A percentile compares a stretch with the other conserved stretches of the same genome.
phyloP scores from a whole-genome alignment of 805 yeast species.

The Metschnikowia continentalis region DNA sequence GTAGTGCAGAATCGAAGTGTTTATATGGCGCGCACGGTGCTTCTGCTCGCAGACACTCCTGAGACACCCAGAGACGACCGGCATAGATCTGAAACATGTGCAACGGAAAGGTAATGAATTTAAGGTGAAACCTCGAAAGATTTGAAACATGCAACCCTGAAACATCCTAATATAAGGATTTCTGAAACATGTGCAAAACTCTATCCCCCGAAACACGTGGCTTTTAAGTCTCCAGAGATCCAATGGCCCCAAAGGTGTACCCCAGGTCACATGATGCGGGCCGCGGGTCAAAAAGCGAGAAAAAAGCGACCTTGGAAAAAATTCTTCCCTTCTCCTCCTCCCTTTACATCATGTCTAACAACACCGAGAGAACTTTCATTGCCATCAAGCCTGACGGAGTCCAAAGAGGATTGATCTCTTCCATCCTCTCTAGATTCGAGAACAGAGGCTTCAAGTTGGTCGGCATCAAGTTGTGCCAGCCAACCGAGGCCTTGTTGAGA shows the following conservation, averaged over 20 bases:
- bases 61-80: not conserved
- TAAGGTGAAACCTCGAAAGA: too few relatives aligned
- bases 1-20: not conserved
- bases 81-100: not conserved
- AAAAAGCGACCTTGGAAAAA: not conserved
- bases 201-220: not conserved
- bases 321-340: slow-evolving; percentile 10
- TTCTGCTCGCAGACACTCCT: not conserved
- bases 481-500: slow-evolving; percentile 83
- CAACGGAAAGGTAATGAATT: not conserved
- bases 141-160: too few relatives aligned
- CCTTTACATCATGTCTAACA: slow-evolving; percentile 42
- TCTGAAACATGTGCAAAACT: too few relatives aligned
- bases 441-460: slow-evolving; percentile 97
- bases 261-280: slow-evolving; percentile 1
- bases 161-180: too few relatives aligned
- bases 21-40: not conserved
- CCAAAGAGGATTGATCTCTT: slow-evolving; percentile 94
- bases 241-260: not conserved
- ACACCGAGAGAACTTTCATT: slow-evolving; percentile 82
- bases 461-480: slow-evolving; percentile 85
- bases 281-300: slow-evolving; percentile 1
- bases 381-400: slow-evolving; percentile 99
- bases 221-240: too few relatives aligned
- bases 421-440: slow-evolving; percentile 91